Conservation (phyloP, 805 yeast species). For the Ogataea methylovora region DNA sequence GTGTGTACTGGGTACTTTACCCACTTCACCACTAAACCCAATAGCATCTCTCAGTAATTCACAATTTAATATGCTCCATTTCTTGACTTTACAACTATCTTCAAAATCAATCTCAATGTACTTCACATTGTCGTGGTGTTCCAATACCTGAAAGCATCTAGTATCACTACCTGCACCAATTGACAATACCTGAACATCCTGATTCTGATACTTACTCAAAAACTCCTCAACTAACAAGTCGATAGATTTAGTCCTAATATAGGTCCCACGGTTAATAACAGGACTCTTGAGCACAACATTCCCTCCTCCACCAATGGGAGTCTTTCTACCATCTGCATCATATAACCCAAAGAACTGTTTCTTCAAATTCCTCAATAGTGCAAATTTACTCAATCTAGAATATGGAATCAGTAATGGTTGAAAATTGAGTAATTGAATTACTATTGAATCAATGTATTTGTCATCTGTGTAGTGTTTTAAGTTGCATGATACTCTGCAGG, state of each 20-base stretch:
- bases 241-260: constrained; percentile 48
- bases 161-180: constrained; percentile 84
- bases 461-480: constrained; percentile 40
- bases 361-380: constrained; percentile 29
- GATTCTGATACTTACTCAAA: constrained; percentile 17
- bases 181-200: constrained; percentile 47
- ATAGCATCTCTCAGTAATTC: constrained; percentile 22
- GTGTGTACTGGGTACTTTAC: constrained; percentile 4
- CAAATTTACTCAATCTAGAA: constrained; percentile 26
- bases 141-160: constrained; percentile 43
- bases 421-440: constrained; percentile 28
- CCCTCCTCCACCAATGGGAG: background rate
- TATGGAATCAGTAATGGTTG: constrained; percentile 31
- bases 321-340: constrained; percentile 3
- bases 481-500: constrained; percentile 53
- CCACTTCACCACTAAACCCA: constrained; percentile 9
- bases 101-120: constrained; percentile 64
- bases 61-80: constrained; percentile 33
- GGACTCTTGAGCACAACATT: constrained; percentile 38
- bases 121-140: constrained; percentile 21
- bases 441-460: constrained; percentile 23
- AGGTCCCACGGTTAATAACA: constrained; percentile 65
- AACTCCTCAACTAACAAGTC: constrained; percentile 39
- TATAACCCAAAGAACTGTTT: constrained; percentile 28
- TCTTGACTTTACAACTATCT: constrained; percentile 43